Conservation (phyloP, 78 protist species). For the Dictyostelium capitatum region DNA sequence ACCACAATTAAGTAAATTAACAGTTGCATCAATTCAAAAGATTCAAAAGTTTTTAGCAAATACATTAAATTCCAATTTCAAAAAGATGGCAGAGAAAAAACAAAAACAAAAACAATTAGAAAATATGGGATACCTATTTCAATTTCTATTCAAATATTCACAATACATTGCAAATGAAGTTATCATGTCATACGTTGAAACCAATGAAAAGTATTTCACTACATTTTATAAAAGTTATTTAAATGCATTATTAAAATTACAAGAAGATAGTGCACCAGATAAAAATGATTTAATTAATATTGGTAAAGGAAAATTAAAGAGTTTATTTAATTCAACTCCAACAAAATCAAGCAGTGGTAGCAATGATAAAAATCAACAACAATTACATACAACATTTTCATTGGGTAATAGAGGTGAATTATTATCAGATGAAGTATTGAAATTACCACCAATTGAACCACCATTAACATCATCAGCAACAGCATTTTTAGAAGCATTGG, state of each 20-base stretch:
- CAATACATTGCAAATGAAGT: constrained; percentile 44
- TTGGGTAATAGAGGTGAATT: constrained; percentile 25
- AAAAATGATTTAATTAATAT: constrained; percentile 15
- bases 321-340: constrained; percentile 1
- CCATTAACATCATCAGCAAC: constrained; percentile 27
- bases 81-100: constrained; percentile 48
- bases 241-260: constrained; percentile 24
- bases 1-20: constrained; percentile 72
- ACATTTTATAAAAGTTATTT: constrained; percentile 36
- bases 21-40: constrained; percentile 63
- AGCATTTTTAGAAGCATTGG: constrained; percentile 31
- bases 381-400: neutral
- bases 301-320: constrained; percentile 29
- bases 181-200: constrained; percentile 41
- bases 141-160: constrained; percentile 56
- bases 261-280: constrained; percentile 30
- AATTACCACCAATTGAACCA: constrained; percentile 54
- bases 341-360: neutral
- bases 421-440: neutral
- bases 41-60: constrained; percentile 37
- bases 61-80: constrained; percentile 28
- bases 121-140: constrained; percentile 55
- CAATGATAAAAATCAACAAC: neutral
- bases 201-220: constrained; percentile 38
- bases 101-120: constrained; percentile 23